Conservation (phyloP, 345 rosid genomes). For the Aquilaria yunnanensis region DNA sequence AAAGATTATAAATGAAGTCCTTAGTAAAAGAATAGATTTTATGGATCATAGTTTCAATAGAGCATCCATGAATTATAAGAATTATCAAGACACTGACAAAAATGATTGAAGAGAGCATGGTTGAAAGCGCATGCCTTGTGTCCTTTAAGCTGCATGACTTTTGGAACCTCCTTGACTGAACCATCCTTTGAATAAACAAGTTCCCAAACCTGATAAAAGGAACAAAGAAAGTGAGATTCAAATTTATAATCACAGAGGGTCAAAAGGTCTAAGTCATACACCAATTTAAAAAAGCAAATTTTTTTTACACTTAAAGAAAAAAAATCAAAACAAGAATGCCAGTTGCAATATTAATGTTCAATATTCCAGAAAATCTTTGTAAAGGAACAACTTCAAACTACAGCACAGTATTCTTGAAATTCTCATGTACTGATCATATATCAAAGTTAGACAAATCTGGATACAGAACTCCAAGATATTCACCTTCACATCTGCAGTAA, state of each 20-base stretch:
- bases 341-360: neutral
- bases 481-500: constrained; percentile 99
- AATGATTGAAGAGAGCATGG: neutral
- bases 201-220: constrained; percentile 80
- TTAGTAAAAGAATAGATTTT: too few relatives aligned
- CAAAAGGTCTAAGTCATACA: too few relatives aligned
- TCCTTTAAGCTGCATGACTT: constrained; percentile 96
- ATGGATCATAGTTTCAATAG: too few relatives aligned
- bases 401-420: neutral
- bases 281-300: too few relatives aligned
- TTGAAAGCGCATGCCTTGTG: constrained; percentile 52
- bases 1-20: too few relatives aligned
- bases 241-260: neutral
- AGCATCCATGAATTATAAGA: too few relatives aligned
- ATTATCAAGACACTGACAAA: neutral
- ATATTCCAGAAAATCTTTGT: neutral
- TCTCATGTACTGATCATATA: neutral
- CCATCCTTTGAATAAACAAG: constrained; percentile 93
- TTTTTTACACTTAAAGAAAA: too few relatives aligned
- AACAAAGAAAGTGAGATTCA: constrained; percentile 15
- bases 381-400: neutral
- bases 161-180: constrained; percentile 82
- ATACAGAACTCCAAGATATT: neutral
- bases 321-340: too few relatives aligned
- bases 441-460: neutral